phyloP scores from a whole-genome alignment of 2,329 filamentous ascomycete genomes.

The Pseudocercospora fuligena region DNA sequence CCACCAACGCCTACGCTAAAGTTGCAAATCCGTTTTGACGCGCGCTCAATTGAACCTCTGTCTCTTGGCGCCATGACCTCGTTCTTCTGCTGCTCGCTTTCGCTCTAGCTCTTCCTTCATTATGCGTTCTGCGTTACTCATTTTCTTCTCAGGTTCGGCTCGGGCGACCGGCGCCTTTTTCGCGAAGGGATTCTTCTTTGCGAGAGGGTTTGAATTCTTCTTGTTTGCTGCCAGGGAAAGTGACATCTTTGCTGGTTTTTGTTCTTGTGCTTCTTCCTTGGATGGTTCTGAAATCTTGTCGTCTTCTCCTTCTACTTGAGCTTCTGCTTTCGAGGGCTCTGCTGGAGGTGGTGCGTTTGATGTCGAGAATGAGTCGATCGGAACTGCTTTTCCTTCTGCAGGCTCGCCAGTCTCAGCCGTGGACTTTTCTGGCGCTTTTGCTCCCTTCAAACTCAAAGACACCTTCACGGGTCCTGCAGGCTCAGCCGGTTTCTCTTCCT shows the following conservation, averaged over 20 bases:
- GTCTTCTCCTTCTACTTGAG: conserved; percentile 10
- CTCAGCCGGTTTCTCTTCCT: conserved; percentile 32
- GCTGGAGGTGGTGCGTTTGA: conserved; percentile 23
- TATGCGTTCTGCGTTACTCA: conserved; percentile 85
- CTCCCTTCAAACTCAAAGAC: conserved; percentile 40
- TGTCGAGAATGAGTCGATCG: conserved; percentile 39
- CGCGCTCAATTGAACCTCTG: conserved; percentile 21
- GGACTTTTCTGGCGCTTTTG: conserved; percentile 32
- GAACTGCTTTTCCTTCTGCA: conserved; percentile 31
- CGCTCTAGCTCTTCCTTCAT: conserved; percentile 68
- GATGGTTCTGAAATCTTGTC: not conserved
- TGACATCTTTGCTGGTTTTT: conserved; percentile 21
- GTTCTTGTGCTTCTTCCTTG: conserved; percentile 32
- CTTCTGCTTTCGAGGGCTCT: conserved; percentile 2
- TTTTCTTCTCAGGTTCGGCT: conserved; percentile 72
- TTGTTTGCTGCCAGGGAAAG: conserved; percentile 70
- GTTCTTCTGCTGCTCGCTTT: conserved; percentile 43
- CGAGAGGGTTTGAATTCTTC: conserved; percentile 73
- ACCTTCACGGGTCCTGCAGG: conserved; percentile 42
- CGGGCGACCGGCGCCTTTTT: conserved; percentile 65
- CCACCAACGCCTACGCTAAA: conserved; percentile 20
- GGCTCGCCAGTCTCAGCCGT: conserved; percentile 22
- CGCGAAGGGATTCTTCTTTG: conserved; percentile 72
- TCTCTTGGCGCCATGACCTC: conserved; percentile 28
- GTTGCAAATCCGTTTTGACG: not conserved